These are phyloP conservation scores for Arctium lappa DNA, from an alignment of 129 eudicot genomes.

Conservation along the genomic window DNA sequence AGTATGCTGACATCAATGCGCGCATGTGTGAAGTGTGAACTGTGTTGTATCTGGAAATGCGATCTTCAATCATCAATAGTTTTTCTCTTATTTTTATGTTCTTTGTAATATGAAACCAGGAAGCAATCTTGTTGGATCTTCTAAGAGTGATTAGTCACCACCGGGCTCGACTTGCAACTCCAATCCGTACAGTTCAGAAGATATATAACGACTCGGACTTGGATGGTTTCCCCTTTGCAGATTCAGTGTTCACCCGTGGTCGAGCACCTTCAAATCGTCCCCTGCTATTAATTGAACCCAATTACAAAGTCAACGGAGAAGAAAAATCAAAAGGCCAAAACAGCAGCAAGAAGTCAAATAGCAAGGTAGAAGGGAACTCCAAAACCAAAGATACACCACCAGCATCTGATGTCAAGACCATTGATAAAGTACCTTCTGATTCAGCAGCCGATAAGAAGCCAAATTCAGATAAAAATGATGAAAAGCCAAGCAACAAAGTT, in stretches of 20 bases:
- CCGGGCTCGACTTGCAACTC: slow-evolving; percentile 95
- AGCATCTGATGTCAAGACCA: slow-evolving; percentile 30
- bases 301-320: slow-evolving; percentile 76
- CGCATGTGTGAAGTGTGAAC: no score
- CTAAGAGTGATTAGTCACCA: slow-evolving; percentile 89
- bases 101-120: slow-evolving; percentile 46
- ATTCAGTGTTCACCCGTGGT: slow-evolving; percentile 60
- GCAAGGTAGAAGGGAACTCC: slow-evolving; percentile 38
- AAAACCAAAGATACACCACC: slow-evolving; percentile 39
- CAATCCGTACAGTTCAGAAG: slow-evolving; percentile 90
- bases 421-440: slow-evolving; percentile 33
- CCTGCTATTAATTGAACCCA: slow-evolving; percentile 62
- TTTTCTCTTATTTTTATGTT: neutral
- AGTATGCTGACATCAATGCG: no score
- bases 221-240: slow-evolving; percentile 68
- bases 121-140: slow-evolving; percentile 81
- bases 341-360: slow-evolving; percentile 40
- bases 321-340: slow-evolving; percentile 66
- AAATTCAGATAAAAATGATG: slow-evolving; percentile 32
- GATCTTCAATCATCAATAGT: neutral
- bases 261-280: slow-evolving; percentile 59
- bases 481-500: slow-evolving; percentile 30
- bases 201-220: slow-evolving; percentile 64
- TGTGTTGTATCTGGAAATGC: neutral
- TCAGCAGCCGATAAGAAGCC: slow-evolving; percentile 26